phyloP scores from a whole-genome alignment of 768 basidiomycete species.

The Guyanaporus albipodus region DNA sequence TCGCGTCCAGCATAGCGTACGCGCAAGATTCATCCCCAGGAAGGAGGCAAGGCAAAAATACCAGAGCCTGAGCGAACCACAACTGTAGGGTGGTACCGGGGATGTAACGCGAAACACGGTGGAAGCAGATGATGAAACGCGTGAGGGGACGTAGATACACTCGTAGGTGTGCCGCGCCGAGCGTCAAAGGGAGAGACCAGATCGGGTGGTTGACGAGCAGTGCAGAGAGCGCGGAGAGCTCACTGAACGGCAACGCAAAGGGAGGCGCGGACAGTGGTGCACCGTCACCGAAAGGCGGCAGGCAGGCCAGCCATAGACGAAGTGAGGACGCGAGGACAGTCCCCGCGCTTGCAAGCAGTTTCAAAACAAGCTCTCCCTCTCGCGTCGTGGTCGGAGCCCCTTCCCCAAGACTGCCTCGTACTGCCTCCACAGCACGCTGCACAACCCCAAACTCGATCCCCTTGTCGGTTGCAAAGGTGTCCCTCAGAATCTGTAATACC shows the following conservation, averaged over 20 bases:
- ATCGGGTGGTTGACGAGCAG: conserved; percentile 46
- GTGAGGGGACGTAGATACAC: conserved; percentile 47
- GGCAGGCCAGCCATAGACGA: conserved; percentile 62
- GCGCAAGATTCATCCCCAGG: conserved; percentile 75
- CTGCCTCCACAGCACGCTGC: conserved; percentile 29
- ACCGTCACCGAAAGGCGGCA: conserved; percentile 40
- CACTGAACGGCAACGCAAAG: conserved; percentile 56
- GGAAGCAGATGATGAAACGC: conserved; percentile 48
- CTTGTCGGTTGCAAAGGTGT: conserved; percentile 37
- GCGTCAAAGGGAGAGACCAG: conserved; percentile 37
- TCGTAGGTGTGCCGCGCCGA: conserved; percentile 4
- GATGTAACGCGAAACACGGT: conserved; percentile 54
- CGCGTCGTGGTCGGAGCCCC: not conserved
- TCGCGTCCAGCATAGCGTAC: conserved; percentile 33
- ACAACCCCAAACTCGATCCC: conserved; percentile 37
- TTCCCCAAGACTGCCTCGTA: conserved; percentile 29
- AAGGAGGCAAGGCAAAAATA: conserved; percentile 49
- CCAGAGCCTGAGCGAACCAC: conserved; percentile 66
- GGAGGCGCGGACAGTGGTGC: conserved; percentile 46
- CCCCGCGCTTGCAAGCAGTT: conserved; percentile 34
- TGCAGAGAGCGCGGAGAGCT: conserved; percentile 52
- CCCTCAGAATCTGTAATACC: conserved; percentile 32
- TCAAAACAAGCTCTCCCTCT: conserved; percentile 14
- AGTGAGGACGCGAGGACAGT: conserved; percentile 43
- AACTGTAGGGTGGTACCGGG: conserved; percentile 53